Evolutionary conservation across 1,284 basidiomycete genomes (phyloP).

Genomic region (Apiotrichum siamense): DNA sequence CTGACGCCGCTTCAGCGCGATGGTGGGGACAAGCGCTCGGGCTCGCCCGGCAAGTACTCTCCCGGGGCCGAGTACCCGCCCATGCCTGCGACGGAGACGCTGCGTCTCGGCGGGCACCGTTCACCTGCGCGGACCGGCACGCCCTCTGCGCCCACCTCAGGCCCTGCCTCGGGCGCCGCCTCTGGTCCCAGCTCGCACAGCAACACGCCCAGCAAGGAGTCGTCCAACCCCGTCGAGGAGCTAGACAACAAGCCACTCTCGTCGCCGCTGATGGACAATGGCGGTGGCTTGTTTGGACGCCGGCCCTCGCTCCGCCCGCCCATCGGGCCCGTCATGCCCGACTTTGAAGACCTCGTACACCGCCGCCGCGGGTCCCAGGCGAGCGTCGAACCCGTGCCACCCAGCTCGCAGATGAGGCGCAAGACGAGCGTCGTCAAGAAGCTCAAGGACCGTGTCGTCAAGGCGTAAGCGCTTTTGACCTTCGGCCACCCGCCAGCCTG

Average conservation of each 20-base stretch:
- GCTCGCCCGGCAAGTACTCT: conserved; percentile 12
- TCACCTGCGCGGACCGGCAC: neutral
- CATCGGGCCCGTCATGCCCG: conserved; percentile 45
- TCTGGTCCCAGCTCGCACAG: neutral
- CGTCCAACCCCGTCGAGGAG: neutral
- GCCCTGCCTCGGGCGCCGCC: neutral
- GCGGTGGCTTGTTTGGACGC: neutral
- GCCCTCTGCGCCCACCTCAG: neutral
- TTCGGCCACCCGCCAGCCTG: too few species aligned
- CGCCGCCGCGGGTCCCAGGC: neutral
- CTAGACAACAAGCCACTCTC: neutral
- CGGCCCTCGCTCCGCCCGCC: conserved; percentile 26
- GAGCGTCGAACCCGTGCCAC: neutral
- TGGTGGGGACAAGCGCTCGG: conserved; percentile 6
- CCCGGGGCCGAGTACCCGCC: conserved; percentile 8
- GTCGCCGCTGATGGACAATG: neutral
- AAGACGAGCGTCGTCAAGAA: conserved; percentile 46
- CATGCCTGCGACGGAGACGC: conserved; percentile 3
- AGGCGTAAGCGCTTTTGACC: too few species aligned
- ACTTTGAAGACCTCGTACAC: conserved; percentile 36
- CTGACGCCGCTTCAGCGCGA: conserved; percentile 9
- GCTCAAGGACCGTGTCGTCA: conserved; percentile 37
- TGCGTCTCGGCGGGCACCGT: neutral
- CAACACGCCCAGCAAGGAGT: neutral
- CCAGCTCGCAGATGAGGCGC: conserved; percentile 25